A percentile compares a stretch with the other conserved stretches of the same genome.
phyloP scores from a whole-genome alignment of 148 eudicot genomes.

The Nyssa sinensis region DNA sequence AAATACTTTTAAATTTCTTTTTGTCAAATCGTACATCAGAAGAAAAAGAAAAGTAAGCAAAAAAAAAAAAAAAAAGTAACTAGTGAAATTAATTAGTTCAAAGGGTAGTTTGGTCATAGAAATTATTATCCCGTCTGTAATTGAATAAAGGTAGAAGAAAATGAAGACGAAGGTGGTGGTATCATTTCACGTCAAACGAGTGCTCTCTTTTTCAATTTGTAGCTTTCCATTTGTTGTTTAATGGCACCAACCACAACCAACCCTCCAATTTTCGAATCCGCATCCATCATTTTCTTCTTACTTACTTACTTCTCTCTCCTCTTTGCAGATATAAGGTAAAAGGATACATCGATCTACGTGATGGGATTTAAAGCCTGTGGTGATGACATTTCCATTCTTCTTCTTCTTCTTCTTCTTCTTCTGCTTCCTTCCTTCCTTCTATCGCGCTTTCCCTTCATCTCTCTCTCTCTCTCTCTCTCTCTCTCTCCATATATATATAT shows the following conservation, averaged over 20 bases:
- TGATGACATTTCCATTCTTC: conserved; percentile 20
- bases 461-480: conserved; percentile 7
- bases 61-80: too few relatives aligned
- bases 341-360: conserved; percentile 37
- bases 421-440: background rate
- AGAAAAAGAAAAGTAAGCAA: too few relatives aligned
- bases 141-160: conserved; percentile 13
- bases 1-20: too few relatives aligned
- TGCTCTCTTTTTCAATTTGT: conserved; percentile 38
- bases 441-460: background rate
- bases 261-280: conserved; percentile 21
- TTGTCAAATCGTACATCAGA: too few relatives aligned
- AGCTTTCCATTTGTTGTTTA: conserved; percentile 37
- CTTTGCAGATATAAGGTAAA: conserved; percentile 17
- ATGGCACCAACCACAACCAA: conserved; percentile 28
- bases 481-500: too few relatives aligned
- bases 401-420: background rate
- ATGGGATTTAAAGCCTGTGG: conserved; percentile 42
- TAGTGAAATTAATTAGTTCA: too few relatives aligned
- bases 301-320: background rate
- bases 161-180: conserved; percentile 22
- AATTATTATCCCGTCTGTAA: background rate
- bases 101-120: conserved; percentile 16
- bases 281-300: conserved; percentile 18
- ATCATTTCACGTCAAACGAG: conserved; percentile 47